phyloP scores from a whole-genome alignment of 257 asterid species.

The Mitragyna speciosa region DNA sequence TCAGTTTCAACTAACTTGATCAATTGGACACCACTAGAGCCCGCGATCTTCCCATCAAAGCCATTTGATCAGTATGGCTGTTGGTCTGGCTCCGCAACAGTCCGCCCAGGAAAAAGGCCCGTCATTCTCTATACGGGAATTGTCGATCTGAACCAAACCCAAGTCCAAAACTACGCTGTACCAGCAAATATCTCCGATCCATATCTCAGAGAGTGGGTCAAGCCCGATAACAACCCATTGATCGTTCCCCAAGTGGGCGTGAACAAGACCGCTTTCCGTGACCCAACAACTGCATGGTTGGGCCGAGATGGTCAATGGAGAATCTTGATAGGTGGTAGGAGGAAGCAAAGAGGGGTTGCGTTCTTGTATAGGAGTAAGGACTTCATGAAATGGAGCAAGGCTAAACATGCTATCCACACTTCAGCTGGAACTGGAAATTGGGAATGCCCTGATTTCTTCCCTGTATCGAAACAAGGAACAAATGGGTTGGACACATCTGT shows the following conservation, averaged over 20 bases:
- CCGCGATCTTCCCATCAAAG: slow-evolving; percentile 59
- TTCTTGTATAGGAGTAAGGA: slow-evolving; percentile 54
- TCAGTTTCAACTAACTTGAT: slow-evolving; percentile 67
- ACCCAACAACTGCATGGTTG: slow-evolving; percentile 79
- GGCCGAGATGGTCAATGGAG: slow-evolving; percentile 62
- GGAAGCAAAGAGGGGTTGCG: slow-evolving; percentile 37
- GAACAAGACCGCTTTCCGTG: slow-evolving; percentile 63
- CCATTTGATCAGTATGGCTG: slow-evolving; percentile 61
- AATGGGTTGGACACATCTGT: slow-evolving; percentile 55
- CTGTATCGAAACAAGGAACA: slow-evolving; percentile 31
- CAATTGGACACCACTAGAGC: slow-evolving; percentile 50
- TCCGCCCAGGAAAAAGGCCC: slow-evolving; percentile 66
- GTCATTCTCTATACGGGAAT: slow-evolving; percentile 73
- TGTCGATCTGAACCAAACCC: slow-evolving; percentile 42
- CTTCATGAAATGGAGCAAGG: slow-evolving; percentile 58
- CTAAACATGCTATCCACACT: slow-evolving; percentile 48
- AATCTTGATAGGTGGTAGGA: slow-evolving; percentile 41
- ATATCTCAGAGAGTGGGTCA: slow-evolving; percentile 55
- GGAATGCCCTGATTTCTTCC: slow-evolving; percentile 83
- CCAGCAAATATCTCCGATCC: slow-evolving; percentile 72
- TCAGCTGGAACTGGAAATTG: slow-evolving; percentile 46
- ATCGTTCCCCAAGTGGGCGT: slow-evolving; percentile 35
- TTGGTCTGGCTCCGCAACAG: slow-evolving; percentile 89
- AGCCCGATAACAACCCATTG: slow-evolving; percentile 71
- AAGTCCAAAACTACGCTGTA: slow-evolving; percentile 76